Evolutionary conservation across 768 basidiomycete species (phyloP).

Genomic region (Rhizopogon vesiculosus): DNA sequence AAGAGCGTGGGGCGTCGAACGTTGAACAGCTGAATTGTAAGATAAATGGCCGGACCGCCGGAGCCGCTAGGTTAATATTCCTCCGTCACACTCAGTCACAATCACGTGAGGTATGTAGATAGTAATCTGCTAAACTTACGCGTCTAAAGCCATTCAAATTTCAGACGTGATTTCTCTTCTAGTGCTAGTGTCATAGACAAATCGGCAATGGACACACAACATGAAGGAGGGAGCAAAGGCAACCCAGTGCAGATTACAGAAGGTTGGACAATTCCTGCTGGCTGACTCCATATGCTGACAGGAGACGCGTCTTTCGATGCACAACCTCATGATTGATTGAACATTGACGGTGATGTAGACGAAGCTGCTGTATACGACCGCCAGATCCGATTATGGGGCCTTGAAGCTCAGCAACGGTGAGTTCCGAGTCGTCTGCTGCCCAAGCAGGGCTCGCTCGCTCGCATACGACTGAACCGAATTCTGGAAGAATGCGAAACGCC

Average conservation of each 20-base stretch:
- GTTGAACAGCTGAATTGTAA: too few species aligned
- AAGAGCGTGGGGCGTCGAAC: too few species aligned
- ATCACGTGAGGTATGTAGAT: too few species aligned
- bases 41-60: too few species aligned
- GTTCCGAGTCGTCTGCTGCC: slow-evolving; percentile 9
- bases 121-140: not conserved
- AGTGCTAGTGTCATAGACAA: not conserved
- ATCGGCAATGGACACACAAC: slow-evolving; percentile 13
- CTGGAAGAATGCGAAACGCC: slow-evolving; percentile 84
- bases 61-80: too few species aligned
- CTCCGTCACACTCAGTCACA: too few species aligned
- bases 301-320: slow-evolving; percentile 1
- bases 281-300: not conserved
- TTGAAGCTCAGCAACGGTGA: slow-evolving; percentile 94
- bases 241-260: slow-evolving; percentile 57
- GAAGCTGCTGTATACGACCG: slow-evolving; percentile 91
- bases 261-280: slow-evolving; percentile 37
- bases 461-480: not conserved
- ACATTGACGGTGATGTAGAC: slow-evolving; percentile 26
- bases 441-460: not conserved
- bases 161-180: not conserved
- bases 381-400: slow-evolving; percentile 96
- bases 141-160: not conserved
- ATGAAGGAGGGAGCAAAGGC: slow-evolving; percentile 27
- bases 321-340: not conserved